These are phyloP conservation scores for Nicotiana obtusifolia DNA, from an alignment of 257 asterid species.

Conservation along the genomic window DNA sequence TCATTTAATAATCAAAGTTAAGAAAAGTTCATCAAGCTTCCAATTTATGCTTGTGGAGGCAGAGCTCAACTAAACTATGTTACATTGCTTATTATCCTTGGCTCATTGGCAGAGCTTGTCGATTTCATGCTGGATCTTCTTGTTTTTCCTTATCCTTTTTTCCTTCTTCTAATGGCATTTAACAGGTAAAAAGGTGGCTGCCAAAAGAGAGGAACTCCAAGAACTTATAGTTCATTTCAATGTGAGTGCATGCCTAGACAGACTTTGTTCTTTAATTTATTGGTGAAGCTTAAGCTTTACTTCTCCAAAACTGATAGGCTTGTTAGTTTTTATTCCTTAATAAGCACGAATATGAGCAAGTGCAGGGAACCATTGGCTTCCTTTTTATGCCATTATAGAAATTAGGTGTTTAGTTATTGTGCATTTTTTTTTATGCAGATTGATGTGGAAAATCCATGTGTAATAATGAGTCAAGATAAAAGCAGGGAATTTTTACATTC, in stretches of 20 bases:
- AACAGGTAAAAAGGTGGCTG: conserved; percentile 67
- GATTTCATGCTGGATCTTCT: not conserved
- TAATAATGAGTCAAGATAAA: conserved; percentile 93
- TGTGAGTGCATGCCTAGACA: conserved; percentile 44
- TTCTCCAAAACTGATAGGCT: not conserved
- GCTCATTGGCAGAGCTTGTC: not conserved
- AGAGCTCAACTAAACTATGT: not conserved
- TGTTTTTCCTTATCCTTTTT: not conserved
- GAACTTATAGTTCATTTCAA: conserved; percentile 85
- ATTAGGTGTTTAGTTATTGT: not conserved
- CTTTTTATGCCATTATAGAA: not conserved
- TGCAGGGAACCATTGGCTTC: not conserved
- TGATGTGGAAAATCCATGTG: conserved; percentile 98
- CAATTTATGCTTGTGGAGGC: not conserved
- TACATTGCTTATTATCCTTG: not conserved
- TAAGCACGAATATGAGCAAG: not conserved
- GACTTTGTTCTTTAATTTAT: not conserved
- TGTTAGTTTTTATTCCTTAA: not conserved
- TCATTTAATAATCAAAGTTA: not conserved
- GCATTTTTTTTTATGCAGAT: conserved; percentile 46
- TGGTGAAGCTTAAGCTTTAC: not conserved
- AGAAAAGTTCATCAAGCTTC: not conserved
- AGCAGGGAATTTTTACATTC: conserved; percentile 96
- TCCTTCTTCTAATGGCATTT: conserved; percentile 3
- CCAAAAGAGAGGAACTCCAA: conserved; percentile 69